Evolutionary conservation across 2,329 filamentous ascomycete genomes (phyloP).

Genomic region (Lasiodiplodia gonubiensis): DNA sequence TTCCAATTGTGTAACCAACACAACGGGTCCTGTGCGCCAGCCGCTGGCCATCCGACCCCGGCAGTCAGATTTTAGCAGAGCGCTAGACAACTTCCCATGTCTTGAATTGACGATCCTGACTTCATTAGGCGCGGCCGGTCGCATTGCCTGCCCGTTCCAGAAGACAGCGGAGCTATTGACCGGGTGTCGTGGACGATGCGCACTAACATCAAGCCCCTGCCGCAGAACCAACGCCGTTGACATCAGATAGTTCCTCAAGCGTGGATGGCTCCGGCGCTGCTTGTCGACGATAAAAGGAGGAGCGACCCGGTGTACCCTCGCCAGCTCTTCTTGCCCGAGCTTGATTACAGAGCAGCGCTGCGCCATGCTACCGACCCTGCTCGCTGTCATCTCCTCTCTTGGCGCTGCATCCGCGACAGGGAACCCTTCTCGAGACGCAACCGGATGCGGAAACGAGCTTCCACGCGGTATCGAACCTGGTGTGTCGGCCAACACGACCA

Average conservation of each 20-base stretch:
- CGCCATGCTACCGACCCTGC: background rate
- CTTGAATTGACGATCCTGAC: background rate
- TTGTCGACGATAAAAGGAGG: background rate
- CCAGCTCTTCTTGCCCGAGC: background rate
- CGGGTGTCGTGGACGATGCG: background rate
- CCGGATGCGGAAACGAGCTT: conserved; percentile 33
- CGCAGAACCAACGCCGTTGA: conserved; percentile 7
- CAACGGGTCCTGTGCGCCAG: background rate
- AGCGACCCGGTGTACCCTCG: background rate
- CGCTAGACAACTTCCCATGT: background rate
- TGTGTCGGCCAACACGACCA: conserved; percentile 36
- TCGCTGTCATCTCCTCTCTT: background rate
- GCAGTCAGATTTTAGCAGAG: conserved; percentile 10
- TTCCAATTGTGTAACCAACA: background rate
- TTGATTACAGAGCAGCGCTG: background rate
- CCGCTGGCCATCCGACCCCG: background rate
- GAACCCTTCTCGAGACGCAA: background rate
- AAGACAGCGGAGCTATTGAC: background rate
- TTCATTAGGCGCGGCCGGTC: background rate
- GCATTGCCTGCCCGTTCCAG: background rate
- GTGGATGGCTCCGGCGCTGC: background rate
- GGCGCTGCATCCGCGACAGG: conserved; percentile 6
- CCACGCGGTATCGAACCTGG: conserved; percentile 35
- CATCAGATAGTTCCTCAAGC: conserved; percentile 3
- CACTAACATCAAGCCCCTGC: background rate